These are phyloP conservation scores for Pharus latifolius DNA, from an alignment of 176 grass and related monocot species.

Conservation along the genomic window DNA sequence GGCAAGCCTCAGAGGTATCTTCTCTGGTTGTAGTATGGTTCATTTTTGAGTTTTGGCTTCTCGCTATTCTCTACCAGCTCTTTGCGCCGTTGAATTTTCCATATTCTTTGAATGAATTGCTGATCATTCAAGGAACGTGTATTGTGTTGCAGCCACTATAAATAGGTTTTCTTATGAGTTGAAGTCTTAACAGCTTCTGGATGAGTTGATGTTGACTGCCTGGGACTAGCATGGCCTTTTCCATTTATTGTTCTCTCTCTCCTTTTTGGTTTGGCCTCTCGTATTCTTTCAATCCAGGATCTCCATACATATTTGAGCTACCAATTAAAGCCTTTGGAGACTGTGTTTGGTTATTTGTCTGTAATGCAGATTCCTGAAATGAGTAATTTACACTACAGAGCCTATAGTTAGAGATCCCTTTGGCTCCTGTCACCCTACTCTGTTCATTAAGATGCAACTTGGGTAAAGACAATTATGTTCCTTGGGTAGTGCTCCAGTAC, in stretches of 20 bases:
- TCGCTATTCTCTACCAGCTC: not conserved
- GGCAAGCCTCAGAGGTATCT: no score
- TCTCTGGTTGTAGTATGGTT: no score
- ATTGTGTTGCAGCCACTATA: not conserved
- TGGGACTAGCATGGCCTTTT: not conserved
- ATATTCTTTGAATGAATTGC: not conserved
- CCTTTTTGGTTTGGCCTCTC: no score
- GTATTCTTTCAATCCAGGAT: constrained; percentile 2
- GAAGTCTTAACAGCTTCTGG: not conserved
- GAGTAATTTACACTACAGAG: not conserved
- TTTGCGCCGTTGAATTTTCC: not conserved
- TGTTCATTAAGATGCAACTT: constrained; percentile 2
- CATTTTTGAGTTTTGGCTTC: no score
- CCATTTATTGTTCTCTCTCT: not conserved
- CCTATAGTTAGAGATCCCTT: not conserved
- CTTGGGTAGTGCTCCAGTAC: no score
- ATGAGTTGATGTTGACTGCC: not conserved
- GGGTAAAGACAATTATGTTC: not conserved
- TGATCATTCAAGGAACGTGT: not conserved
- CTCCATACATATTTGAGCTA: not conserved
- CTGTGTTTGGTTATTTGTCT: not conserved
- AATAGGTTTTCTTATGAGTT: not conserved
- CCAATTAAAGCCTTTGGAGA: not conserved
- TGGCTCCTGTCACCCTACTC: not conserved
- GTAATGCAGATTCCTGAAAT: not conserved